A percentile compares a stretch with the other conserved stretches of the same genome.
Conservation (phyloP, 768 basidiomycete genomes). For the Suillus subluteus region DNA sequence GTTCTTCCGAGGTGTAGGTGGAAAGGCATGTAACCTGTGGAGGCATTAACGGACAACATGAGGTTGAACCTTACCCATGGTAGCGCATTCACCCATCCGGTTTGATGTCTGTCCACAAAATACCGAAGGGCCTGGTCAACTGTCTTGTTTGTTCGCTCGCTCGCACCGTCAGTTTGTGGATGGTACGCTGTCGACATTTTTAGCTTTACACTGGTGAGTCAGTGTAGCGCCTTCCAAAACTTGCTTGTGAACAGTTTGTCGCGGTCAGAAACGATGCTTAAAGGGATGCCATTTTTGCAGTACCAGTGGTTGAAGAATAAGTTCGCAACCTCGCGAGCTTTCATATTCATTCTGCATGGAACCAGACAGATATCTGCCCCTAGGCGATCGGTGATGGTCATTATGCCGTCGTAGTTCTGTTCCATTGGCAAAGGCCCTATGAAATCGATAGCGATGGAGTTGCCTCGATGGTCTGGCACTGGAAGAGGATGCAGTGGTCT, state of each 20-base stretch:
- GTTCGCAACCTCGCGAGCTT: conserved; percentile 24
- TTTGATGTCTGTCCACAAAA: conserved; percentile 28
- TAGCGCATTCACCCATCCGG: conserved; percentile 33
- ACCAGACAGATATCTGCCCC: conserved; percentile 14
- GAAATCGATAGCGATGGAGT: too few species aligned
- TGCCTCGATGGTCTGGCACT: background rate
- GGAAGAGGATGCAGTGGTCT: conserved; percentile 22
- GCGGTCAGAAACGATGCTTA: background rate
- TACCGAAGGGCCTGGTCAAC: conserved; percentile 31
- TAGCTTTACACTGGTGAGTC: too few species aligned
- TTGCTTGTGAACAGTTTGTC: too few species aligned
- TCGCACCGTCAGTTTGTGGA: background rate
- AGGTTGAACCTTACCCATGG: conserved; percentile 35
- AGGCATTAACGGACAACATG: conserved; percentile 36
- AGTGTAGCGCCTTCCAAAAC: too few species aligned
- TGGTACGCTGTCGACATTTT: too few species aligned
- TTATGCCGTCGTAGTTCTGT: too few species aligned
- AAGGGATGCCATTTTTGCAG: conserved; percentile 20
- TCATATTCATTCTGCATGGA: conserved; percentile 13
- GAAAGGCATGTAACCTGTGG: too few species aligned
- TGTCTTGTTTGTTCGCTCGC: conserved; percentile 38
- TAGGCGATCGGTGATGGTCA: too few species aligned
- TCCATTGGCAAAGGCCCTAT: fast-evolving
- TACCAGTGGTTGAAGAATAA: conserved; percentile 21
- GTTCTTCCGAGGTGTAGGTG: too few species aligned